Conservation (phyloP, 148 eudicot species). For the Diospyros lotus region DNA sequence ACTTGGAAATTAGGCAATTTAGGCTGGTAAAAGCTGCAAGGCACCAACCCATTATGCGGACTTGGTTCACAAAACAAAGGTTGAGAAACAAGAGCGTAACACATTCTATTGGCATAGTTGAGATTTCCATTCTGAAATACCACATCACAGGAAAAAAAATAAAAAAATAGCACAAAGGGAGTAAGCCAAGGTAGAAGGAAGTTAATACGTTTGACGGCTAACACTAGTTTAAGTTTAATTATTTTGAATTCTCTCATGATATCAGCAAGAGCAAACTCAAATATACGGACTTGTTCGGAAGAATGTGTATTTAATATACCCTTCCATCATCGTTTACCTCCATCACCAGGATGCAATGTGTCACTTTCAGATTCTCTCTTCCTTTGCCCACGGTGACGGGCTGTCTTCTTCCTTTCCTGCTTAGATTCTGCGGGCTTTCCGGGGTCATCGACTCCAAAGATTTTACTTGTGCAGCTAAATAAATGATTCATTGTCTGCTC, state of each 20-base stretch:
- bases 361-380: conserved; percentile 23
- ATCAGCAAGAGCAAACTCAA: not conserved
- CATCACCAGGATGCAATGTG: conserved; percentile 28
- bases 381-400: conserved; percentile 19
- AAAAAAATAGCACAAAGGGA: not conserved
- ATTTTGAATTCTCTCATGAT: not conserved
- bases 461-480: conserved; percentile 38
- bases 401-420: conserved; percentile 24
- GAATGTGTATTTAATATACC: not conserved
- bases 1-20: not conserved
- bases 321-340: conserved; percentile 34
- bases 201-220: not conserved
- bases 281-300: not conserved
- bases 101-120: not conserved
- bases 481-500: conserved; percentile 64
- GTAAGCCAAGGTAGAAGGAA: not conserved
- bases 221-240: not conserved
- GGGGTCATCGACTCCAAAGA: conserved; percentile 30
- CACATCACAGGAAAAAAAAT: no score
- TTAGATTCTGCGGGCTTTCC: conserved; percentile 35
- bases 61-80: not conserved
- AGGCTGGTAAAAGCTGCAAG: not conserved
- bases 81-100: not conserved
- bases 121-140: no score
- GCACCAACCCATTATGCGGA: not conserved